These are phyloP conservation scores for Asterophora lycoperdoides DNA, from an alignment of 768 basidiomycete species.

Conservation along the genomic window DNA sequence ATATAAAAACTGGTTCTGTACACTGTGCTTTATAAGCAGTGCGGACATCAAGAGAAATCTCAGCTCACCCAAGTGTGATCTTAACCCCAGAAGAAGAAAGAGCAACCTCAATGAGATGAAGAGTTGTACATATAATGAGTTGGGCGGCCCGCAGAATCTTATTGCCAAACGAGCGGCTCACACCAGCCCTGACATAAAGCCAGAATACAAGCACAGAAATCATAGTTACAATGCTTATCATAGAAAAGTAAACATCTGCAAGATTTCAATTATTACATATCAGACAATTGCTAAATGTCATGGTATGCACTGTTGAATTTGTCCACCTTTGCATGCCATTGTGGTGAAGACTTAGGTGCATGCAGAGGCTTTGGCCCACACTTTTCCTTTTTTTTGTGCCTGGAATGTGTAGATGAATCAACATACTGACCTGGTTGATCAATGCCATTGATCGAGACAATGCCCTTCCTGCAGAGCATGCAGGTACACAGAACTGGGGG, in stretches of 20 bases:
- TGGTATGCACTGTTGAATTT: background rate
- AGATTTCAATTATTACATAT: background rate
- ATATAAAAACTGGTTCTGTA: conserved; percentile 21
- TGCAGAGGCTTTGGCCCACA: background rate
- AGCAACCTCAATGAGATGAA: conserved; percentile 10
- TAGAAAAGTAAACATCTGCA: background rate
- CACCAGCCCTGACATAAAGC: conserved; percentile 19
- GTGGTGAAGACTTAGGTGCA: background rate
- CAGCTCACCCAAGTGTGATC: conserved; percentile 3
- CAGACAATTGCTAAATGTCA: background rate
- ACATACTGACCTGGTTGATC: background rate
- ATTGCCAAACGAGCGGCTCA: conserved; percentile 18
- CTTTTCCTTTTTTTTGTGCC: background rate
- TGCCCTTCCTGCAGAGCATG: background rate
- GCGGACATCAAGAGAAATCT: conserved; percentile 21
- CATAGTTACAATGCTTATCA: conserved; percentile 1
- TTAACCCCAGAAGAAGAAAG: conserved; percentile 11
- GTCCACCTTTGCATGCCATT: background rate
- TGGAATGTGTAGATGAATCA: background rate
- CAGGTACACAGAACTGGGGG: background rate
- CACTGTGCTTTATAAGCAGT: conserved; percentile 15
- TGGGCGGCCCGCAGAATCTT: conserved; percentile 17
- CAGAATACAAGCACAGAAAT: conserved; percentile 19
- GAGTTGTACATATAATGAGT: conserved; percentile 14
- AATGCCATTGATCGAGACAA: background rate